Base-by-base conservation (phyloP, 371 early-diverging fungal species). In the Phascolomyces articulosus region DNA sequence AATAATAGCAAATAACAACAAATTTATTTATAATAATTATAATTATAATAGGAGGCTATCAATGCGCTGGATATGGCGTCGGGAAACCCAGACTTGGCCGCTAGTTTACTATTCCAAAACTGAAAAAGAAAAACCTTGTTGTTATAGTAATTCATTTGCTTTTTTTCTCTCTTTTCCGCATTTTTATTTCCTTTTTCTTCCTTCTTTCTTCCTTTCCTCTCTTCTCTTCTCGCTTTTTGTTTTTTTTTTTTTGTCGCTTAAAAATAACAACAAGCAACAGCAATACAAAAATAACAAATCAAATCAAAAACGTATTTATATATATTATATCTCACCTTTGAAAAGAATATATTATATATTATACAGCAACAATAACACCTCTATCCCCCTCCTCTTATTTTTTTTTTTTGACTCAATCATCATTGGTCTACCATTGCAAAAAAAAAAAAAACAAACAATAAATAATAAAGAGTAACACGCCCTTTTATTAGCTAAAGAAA, bases 11-110 rank as follows among this genome's bases (percentile, higher is more conserved):
- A n/a, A n/a, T n/a, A n/a, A n/a, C n/a, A n/a, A n/a, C n/a, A n/a
- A n/a, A n/a, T n/a, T n/a, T n/a, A n/a, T n/a, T n/a, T n/a, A n/a
- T n/a, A 57, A 29, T 26, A 26, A 40, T 44, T 13, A 29, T 29
- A 4, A 38, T 57, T 15, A 48, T 59, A 40, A 38, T 82, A 86
- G 44, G 86, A 93, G 68, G 96, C 94, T 2, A 87, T 96, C 54
- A 72, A 82, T 44, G 91, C 93, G 23, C 76, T 98, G 57, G 91
- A 95, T 49, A 89, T 87, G 34, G 84, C 93, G 23, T 86, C 85
- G 20, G 98, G 98, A 6, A 89, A 96, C 69, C 84, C 87, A 8
- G 96, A 96, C 61, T 53, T 93, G 40, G 98, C 98, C 6, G 96
- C 95, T 3, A 88, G 89, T 60, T 75, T 94, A 54, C 74, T 92